Conservation (phyloP, 176 grass and related monocot species). For the Saccharum officinarum region DNA sequence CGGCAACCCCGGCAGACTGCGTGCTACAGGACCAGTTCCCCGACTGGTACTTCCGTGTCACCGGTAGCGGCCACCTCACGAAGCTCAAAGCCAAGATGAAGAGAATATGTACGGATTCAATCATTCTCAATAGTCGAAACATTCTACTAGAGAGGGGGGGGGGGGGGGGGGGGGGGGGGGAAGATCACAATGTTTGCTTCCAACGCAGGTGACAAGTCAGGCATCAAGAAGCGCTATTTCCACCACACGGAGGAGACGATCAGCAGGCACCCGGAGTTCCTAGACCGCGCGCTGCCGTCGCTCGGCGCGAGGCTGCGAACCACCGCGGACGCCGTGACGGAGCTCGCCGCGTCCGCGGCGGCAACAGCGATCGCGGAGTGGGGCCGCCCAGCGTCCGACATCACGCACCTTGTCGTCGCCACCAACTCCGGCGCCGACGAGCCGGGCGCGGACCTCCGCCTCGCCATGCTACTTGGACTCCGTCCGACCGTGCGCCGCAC, state of each 20-base stretch:
- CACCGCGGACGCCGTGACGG: conserved; percentile 23
- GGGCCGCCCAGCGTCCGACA: conserved; percentile 36
- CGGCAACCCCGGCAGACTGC: conserved; percentile 48
- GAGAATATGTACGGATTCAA: conserved; percentile 42
- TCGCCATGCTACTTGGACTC: conserved; percentile 46
- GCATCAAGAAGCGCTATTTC: conserved; percentile 45
- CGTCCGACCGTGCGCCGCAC: conserved; percentile 16
- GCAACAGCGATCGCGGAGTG: conserved; percentile 46
- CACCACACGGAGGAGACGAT: conserved; percentile 27
- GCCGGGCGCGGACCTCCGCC: conserved; percentile 40
- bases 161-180: no score
- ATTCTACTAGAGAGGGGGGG: neutral
- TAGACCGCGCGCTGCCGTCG: conserved; percentile 20
- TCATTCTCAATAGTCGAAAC: neutral
- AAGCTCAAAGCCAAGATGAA: conserved; percentile 63
- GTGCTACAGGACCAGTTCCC: conserved; percentile 50
- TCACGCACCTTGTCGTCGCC: conserved; percentile 53
- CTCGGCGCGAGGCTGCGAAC: conserved; percentile 31
- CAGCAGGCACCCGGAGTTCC: conserved; percentile 23
- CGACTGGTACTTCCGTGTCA: conserved; percentile 69
- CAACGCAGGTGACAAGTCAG: conserved; percentile 3
- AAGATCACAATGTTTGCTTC: no score
- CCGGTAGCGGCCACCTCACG: conserved; percentile 54
- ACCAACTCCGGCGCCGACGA: conserved; percentile 37
- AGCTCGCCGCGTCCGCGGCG: conserved; percentile 39